Base-by-base conservation (phyloP, 257 asterid genomes). In the Henckelia pumila region DNA sequence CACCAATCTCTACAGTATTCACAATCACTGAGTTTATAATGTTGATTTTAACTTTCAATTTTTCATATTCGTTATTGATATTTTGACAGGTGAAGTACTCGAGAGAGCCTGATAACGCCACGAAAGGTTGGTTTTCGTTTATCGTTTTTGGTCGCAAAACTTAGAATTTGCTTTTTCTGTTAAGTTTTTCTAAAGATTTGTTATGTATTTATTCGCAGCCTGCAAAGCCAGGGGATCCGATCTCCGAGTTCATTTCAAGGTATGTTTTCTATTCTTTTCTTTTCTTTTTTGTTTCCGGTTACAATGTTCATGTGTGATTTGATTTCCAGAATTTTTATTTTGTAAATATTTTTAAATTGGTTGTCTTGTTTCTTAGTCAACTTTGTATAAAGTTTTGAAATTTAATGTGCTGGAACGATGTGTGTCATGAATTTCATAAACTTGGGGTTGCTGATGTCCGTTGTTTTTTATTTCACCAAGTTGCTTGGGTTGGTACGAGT, bases 221-320 rank as follows among this genome's bases (percentile, higher is more conserved):
- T 91, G 97, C 82, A 85, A 91, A 76, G 94, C 92, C 10, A 82
- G 94, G 76, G 93, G 95, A 35, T 76, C 92, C 28, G 82, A 79
- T 73, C 86, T 91, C 37, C 83, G 96, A 22, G 95, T 86, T 72
- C 92, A 91, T 75, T 86, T 88, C 77, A 85, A 88, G 89, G 97
- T 88, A 68, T 44, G 32, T 56, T n/a, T 73, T n/a, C n/a, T n/a
- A n/a, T n/a, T n/a, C n/a, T n/a, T n/a, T n/a, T n/a, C n/a, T n/a
- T n/a, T n/a, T n/a, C n/a, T n/a, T n/a, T n/a, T n/a, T n/a, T n/a
- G n/a, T n/a, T n/a, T n/a, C n/a, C n/a, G n/a, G n/a, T n/a, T n/a
- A n/a, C n/a, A n/a, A n/a, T n/a, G 24, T 9, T 17, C 8, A 2
- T 1, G 7, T 14, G 2, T 61, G 26, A 0, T 67, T 33, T 47